Percentiles rank a stretch among this genome's conserved stretches.
phyloP scores from a whole-genome alignment of 164 flowering plant species.

The Paratinospora sagittata region DNA sequence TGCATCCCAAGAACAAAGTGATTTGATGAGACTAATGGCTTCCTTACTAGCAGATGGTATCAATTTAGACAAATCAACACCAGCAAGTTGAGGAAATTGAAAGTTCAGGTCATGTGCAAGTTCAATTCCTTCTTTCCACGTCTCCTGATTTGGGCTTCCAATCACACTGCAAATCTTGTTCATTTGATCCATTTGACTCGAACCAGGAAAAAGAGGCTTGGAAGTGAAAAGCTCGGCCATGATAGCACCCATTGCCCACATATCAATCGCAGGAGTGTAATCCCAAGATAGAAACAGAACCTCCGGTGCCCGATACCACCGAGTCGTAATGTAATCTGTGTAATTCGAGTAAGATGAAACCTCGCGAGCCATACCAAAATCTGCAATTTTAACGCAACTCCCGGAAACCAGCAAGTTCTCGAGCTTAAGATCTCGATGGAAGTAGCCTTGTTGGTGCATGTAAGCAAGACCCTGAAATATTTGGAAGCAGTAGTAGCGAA shows the following conservation, averaged over 20 bases:
- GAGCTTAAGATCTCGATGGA: background rate
- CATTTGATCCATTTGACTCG: constrained; percentile 20
- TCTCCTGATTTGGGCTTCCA: background rate
- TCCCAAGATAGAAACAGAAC: constrained; percentile 64
- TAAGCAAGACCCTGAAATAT: background rate
- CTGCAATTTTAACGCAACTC: constrained; percentile 59
- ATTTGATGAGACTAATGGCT: background rate
- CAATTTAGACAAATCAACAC: background rate
- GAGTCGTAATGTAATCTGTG: constrained; percentile 73
- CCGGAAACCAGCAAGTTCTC: background rate
- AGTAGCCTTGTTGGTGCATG: background rate
- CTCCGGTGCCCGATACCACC: constrained; percentile 95
- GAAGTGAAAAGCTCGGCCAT: constrained; percentile 72
- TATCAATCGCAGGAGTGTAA: constrained; percentile 42
- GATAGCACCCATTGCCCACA: constrained; percentile 92
- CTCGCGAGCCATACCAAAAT: constrained; percentile 91
- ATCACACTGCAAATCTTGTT: background rate
- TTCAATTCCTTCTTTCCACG: background rate
- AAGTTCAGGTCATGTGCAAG: background rate
- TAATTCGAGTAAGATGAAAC: constrained; percentile 60
- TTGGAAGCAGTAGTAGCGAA: background rate
- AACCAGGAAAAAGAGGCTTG: constrained; percentile 66
- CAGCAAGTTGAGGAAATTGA: background rate
- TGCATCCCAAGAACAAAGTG: background rate
- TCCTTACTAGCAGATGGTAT: background rate